These are phyloP conservation scores for Hyaloscypha bicolor DNA, from an alignment of 495 filamentous ascomycete species.

Conservation along the genomic window DNA sequence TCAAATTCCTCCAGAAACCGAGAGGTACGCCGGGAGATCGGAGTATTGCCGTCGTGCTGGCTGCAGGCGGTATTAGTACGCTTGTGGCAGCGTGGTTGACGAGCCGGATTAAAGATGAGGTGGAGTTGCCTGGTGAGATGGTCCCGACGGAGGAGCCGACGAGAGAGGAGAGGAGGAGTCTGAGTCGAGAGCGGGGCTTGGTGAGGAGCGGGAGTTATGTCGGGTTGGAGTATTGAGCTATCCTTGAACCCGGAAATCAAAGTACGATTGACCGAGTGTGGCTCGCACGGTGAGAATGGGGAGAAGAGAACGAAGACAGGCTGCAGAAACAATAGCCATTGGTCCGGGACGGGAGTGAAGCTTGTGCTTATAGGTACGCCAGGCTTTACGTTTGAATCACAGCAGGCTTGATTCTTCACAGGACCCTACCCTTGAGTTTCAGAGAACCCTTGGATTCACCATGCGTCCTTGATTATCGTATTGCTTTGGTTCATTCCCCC, in stretches of 20 bases:
- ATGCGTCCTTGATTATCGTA: no score
- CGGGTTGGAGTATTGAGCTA: slow-evolving; percentile 23
- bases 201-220: slow-evolving; percentile 20
- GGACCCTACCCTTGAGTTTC: background rate
- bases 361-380: background rate
- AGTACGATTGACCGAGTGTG: no score
- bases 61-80: slow-evolving; percentile 77
- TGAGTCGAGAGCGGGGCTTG: slow-evolving; percentile 25
- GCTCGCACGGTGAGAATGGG: background rate
- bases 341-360: background rate
- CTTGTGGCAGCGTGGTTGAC: slow-evolving; percentile 71
- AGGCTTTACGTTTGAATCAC: no score
- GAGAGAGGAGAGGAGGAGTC: slow-evolving; percentile 1
- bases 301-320: background rate
- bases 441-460: background rate
- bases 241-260: background rate
- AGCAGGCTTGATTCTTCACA: background rate
- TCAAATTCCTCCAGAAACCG: slow-evolving; percentile 79
- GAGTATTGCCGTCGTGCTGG: slow-evolving; percentile 82
- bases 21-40: slow-evolving; percentile 79
- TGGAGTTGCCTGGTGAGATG: slow-evolving; percentile 23
- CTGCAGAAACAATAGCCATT: background rate
- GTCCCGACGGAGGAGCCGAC: slow-evolving; percentile 14
- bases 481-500: no score
- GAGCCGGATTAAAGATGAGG: slow-evolving; percentile 32